Conservation (phyloP, 2,329 filamentous ascomycete species). For the Fusarium metavorans region DNA sequence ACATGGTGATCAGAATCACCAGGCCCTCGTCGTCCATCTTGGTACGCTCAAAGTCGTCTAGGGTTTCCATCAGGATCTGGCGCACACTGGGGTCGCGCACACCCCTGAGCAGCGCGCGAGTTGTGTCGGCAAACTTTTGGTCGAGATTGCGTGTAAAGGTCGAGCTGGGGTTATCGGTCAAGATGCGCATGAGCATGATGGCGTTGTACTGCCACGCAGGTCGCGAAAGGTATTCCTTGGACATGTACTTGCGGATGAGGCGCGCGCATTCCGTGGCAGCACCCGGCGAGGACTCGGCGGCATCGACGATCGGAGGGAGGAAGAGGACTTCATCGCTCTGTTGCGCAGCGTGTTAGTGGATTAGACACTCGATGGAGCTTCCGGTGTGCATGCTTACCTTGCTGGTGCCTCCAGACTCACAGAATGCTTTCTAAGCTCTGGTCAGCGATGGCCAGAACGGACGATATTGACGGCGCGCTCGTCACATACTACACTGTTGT, state of each 20-base stretch:
- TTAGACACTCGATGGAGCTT: background rate
- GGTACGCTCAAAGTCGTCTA: conserved; percentile 80
- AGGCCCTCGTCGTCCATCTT: conserved; percentile 82
- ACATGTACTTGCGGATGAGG: conserved; percentile 84
- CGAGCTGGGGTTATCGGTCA: conserved; percentile 89
- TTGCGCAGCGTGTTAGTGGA: conserved; percentile 1
- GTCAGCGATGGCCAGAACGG: conserved; percentile 36
- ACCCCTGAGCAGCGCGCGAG: conserved; percentile 80
- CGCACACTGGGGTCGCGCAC: conserved; percentile 81
- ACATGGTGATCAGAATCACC: conserved; percentile 81
- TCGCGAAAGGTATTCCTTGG: conserved; percentile 73
- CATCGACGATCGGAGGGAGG: conserved; percentile 92
- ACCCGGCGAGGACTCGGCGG: conserved; percentile 89
- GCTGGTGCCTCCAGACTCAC: conserved; percentile 76
- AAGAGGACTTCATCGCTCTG: conserved; percentile 92
- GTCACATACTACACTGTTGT: conserved; percentile 72
- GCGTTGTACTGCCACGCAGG: conserved; percentile 92
- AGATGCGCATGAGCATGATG: conserved; percentile 93
- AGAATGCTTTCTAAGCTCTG: conserved; percentile 76
- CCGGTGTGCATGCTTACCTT: conserved; percentile 55
- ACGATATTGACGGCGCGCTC: conserved; percentile 15
- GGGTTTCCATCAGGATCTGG: conserved; percentile 87
- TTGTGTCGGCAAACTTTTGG: conserved; percentile 80
- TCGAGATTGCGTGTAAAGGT: conserved; percentile 94
- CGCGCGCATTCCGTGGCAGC: conserved; percentile 86